phyloP scores from a whole-genome alignment of 225 moss, liverwort and hornwort genomes.

The Physcomitrium patens region DNA sequence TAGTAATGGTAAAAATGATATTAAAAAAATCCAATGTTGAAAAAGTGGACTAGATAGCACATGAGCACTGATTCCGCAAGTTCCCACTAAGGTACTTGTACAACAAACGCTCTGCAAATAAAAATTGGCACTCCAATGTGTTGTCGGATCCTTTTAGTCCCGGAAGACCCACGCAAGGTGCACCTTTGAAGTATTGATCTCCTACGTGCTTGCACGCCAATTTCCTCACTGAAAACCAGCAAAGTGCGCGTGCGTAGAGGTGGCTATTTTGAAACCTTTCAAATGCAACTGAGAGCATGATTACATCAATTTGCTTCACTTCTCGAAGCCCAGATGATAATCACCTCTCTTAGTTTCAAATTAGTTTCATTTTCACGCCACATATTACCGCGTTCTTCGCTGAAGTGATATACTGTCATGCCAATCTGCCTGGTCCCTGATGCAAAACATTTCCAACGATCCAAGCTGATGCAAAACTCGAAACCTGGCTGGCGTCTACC shows the following conservation, averaged over 20 bases:
- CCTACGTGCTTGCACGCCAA: neutral
- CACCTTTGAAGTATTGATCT: no score
- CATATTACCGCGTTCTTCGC: conserved; percentile 3
- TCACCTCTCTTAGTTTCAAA: neutral
- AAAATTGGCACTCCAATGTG: neutral
- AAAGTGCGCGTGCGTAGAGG: neutral
- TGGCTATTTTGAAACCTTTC: neutral
- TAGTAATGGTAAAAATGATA: neutral
- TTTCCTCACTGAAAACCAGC: neutral
- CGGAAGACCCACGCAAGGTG: neutral
- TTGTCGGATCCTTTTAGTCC: neutral
- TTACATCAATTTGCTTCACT: neutral
- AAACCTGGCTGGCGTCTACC: no score
- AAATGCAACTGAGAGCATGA: conserved; percentile 10
- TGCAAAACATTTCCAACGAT: neutral
- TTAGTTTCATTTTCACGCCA: conserved; percentile 9
- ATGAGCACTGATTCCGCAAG: neutral
- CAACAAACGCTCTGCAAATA: neutral
- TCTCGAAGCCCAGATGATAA: neutral
- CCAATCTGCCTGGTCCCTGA: neutral
- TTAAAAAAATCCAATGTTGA: neutral
- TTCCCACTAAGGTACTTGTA: conserved; percentile 7
- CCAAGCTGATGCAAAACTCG: neutral
- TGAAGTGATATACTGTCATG: neutral
- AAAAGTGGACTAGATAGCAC: neutral